Percentiles rank a stretch among this genome's conserved stretches.
phyloP scores from a whole-genome alignment of 2,329 filamentous ascomycete species.

The Eutypella sp. region DNA sequence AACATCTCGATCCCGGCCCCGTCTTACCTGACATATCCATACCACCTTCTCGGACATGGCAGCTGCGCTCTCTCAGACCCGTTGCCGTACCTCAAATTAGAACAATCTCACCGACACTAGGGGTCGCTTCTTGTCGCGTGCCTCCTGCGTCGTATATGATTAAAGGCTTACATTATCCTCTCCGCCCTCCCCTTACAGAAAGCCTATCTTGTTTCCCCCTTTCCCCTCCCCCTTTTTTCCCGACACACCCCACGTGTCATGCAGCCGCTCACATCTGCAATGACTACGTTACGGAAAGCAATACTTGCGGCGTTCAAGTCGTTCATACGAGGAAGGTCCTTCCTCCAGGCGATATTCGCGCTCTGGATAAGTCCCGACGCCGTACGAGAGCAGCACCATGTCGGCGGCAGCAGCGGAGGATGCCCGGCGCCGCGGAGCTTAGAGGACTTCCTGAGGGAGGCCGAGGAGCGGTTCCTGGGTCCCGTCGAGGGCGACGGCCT shows the following conservation, averaged over 20 bases:
- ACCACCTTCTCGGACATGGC: not conserved
- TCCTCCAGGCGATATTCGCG: conserved; percentile 52
- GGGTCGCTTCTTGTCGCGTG: not conserved
- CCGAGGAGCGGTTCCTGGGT: conserved; percentile 46
- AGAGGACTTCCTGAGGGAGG: conserved; percentile 52
- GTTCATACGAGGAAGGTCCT: conserved; percentile 53
- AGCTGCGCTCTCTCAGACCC: not conserved
- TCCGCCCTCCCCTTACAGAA: conserved; percentile 11
- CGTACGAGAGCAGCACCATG: conserved; percentile 24
- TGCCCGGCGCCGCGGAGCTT: conserved; percentile 23
- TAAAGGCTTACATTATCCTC: conserved; percentile 7
- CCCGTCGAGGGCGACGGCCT: conserved; percentile 43
- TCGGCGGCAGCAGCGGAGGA: conserved; percentile 8
- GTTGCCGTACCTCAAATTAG: not conserved
- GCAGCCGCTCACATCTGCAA: conserved; percentile 51
- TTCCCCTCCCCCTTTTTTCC: not conserved
- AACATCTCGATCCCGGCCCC: conserved; percentile 14
- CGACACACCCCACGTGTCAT: conserved; percentile 34
- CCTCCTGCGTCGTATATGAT: conserved; percentile 1
- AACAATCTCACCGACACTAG: no score
- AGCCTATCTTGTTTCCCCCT: not conserved
- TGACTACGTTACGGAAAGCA: conserved; percentile 51
- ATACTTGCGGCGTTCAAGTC: conserved; percentile 53
- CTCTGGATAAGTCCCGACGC: conserved; percentile 45
- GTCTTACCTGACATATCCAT: not conserved